These are phyloP conservation scores for Arxiozyma telluris DNA, from an alignment of 1,139 yeast species.

Conservation along the genomic window DNA sequence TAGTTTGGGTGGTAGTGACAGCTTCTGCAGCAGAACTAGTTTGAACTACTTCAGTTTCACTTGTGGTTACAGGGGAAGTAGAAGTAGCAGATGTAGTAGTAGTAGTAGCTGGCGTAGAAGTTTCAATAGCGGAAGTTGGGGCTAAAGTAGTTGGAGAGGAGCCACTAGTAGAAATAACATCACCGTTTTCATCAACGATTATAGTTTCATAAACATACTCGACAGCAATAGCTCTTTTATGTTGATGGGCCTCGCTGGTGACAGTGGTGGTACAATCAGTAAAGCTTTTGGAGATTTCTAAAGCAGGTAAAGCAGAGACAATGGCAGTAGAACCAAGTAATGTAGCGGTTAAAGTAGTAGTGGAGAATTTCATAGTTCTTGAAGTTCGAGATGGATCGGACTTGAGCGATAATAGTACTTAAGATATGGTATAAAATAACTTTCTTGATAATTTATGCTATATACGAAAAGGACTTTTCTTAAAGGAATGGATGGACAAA, in stretches of 20 bases:
- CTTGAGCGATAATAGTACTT: background rate
- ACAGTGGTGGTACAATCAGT: constrained; percentile 33
- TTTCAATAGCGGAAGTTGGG: constrained; percentile 1
- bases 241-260: constrained; percentile 40
- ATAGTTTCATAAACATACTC: constrained; percentile 75
- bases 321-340: constrained; percentile 23
- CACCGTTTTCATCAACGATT: constrained; percentile 49
- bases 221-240: constrained; percentile 69
- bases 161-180: background rate
- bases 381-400: background rate
- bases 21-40: constrained; percentile 20
- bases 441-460: background rate
- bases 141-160: constrained; percentile 2
- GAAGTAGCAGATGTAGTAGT: background rate
- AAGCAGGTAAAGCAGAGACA: constrained; percentile 14
- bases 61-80: background rate
- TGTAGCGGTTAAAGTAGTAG: constrained; percentile 20
- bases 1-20: constrained; percentile 18
- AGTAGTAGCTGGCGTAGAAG: background rate
- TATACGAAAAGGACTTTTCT: background rate
- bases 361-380: constrained; percentile 14
- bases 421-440: background rate
- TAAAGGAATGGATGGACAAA: constrained; percentile 2
- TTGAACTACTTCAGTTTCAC: constrained; percentile 12
- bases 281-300: constrained; percentile 5